Evolutionary conservation across 2,329 filamentous ascomycete genomes (phyloP).

Genomic region (Aaosphaeria pasadenensis): DNA sequence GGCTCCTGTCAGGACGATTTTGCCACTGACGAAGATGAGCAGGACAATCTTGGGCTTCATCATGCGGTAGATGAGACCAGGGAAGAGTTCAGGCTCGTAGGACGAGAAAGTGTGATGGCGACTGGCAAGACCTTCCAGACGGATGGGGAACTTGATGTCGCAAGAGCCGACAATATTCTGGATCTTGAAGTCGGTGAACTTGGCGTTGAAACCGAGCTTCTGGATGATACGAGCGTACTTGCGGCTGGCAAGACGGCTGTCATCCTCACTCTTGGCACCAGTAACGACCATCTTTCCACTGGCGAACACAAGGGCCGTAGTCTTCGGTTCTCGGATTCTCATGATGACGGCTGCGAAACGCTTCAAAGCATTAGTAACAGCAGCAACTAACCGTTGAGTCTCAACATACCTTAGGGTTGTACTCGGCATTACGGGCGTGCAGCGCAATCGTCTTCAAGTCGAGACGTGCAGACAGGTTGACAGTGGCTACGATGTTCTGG

Average conservation of each 20-base stretch:
- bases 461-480: conserved; percentile 97
- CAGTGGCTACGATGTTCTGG: conserved; percentile 96
- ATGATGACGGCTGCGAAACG: conserved; percentile 99
- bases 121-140: conserved; percentile 89
- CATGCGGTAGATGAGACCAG: conserved; percentile 99
- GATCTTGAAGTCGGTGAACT: conserved; percentile 99
- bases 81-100: conserved; percentile 97
- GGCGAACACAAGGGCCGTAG: conserved; percentile 95
- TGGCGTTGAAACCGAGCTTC: conserved; percentile 98
- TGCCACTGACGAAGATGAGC: conserved; percentile 95
- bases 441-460: conserved; percentile 98
- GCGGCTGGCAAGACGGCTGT: conserved; percentile 92
- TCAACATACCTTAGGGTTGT: neutral
- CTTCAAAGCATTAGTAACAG: conserved; percentile 69
- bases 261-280: conserved; percentile 95
- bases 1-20: conserved; percentile 96
- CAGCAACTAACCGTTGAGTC: no score
- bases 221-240: conserved; percentile 99
- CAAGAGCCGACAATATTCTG: conserved; percentile 94
- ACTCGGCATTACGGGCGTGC: conserved; percentile 97
- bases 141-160: conserved; percentile 99
- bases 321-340: conserved; percentile 99
- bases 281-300: conserved; percentile 99
- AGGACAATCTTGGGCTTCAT: conserved; percentile 99
- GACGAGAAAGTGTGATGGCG: conserved; percentile 96